Conservation (phyloP, 257 asterid genomes). For the Solanum arcanum region DNA sequence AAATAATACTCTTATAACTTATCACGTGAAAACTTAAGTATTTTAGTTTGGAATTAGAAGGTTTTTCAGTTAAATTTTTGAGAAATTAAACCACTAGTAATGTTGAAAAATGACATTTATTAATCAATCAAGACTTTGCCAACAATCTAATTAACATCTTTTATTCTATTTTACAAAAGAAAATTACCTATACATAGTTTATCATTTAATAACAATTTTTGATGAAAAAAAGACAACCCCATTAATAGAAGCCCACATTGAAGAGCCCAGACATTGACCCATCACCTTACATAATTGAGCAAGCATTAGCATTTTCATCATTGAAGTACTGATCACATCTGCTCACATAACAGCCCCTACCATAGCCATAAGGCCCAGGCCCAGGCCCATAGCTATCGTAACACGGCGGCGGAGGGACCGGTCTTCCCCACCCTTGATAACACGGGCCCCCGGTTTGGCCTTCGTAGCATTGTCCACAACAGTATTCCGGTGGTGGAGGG, state of each 20-base stretch:
- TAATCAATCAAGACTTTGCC: background rate
- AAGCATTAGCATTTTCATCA: conserved; percentile 38
- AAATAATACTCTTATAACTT: background rate
- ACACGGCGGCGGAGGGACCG: conserved; percentile 32
- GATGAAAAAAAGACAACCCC: background rate
- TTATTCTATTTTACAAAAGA: background rate
- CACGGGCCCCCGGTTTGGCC: background rate
- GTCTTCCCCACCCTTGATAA: background rate
- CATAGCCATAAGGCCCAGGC: conserved; percentile 3
- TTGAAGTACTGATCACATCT: conserved; percentile 18
- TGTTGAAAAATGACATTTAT: background rate
- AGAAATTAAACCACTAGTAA: background rate
- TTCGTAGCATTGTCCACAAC: conserved; percentile 28
- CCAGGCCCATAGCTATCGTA: conserved; percentile 24
- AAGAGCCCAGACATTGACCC: background rate
- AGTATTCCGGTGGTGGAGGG: conserved; percentile 26
- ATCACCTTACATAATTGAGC: conserved; percentile 31
- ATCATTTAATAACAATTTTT: background rate
- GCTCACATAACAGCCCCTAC: conserved; percentile 4
- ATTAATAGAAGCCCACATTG: background rate
- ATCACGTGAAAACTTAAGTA: background rate
- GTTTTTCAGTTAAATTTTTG: background rate
- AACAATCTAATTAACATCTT: background rate
- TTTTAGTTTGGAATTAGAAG: no score
- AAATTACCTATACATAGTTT: background rate